Percentiles rank a stretch among this genome's conserved stretches.
phyloP scores from a whole-genome alignment of 1,284 basidiomycete genomes.

The Austroboletus rostrupii region DNA sequence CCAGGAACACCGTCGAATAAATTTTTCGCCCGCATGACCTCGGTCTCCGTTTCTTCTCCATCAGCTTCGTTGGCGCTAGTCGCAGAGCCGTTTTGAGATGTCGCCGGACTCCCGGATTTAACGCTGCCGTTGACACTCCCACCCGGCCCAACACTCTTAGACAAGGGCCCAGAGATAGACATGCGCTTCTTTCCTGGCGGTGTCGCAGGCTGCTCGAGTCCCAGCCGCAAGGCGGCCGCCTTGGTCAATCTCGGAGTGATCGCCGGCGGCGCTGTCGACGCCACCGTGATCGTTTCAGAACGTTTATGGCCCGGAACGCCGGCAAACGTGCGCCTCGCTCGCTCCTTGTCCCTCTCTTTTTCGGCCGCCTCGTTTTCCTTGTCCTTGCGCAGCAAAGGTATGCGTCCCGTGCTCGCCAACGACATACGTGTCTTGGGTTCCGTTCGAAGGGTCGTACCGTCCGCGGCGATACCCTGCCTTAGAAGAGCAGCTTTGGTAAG shows the following conservation, averaged over 20 bases:
- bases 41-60: constrained; percentile 33
- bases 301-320: constrained; percentile 79
- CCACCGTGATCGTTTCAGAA: constrained; percentile 57
- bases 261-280: constrained; percentile 67
- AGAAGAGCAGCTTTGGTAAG: constrained; percentile 75
- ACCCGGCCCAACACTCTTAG: constrained; percentile 6
- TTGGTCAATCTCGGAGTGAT: constrained; percentile 72
- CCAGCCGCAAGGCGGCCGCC: constrained; percentile 65
- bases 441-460: constrained; percentile 25
- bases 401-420: constrained; percentile 29
- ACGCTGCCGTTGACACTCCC: constrained; percentile 4
- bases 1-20: constrained; percentile 78
- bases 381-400: constrained; percentile 24
- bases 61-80: constrained; percentile 27
- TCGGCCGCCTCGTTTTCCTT: constrained; percentile 30
- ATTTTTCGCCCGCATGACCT: constrained; percentile 24
- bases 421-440: constrained; percentile 30
- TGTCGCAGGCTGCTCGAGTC: constrained; percentile 38
- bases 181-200: constrained; percentile 31
- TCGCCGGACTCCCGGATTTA: neutral
- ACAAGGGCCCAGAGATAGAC: constrained; percentile 15
- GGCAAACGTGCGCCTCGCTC: constrained; percentile 57
- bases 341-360: constrained; percentile 54
- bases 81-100: constrained; percentile 11
- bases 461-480: constrained; percentile 50